Base-by-base conservation (phyloP, 129 eudicot species). In the Tanacetum coccineum region DNA sequence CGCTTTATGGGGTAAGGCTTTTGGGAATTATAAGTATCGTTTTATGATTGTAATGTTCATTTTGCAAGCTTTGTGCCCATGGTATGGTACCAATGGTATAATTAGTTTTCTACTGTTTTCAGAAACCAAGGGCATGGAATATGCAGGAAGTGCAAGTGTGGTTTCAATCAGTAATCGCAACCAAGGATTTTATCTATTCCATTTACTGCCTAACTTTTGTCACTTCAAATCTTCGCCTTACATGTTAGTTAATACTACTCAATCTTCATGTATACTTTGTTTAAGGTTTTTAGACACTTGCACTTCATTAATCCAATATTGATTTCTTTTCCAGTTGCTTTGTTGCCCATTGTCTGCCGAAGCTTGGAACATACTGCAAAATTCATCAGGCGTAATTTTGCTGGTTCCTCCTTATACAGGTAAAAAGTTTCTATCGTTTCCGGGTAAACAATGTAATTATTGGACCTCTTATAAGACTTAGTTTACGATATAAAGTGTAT, bases 61-160 rank as follows among this genome's bases (percentile, higher is more conserved):
- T 18, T 36, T 36, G 42, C 42, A 36, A 30, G 9, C 25, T 21
- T 60, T 10, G 15, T 44, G 71, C 66, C 73, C 39, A 45, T 67
- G 12, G 9, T 62, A 47, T 67, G 59, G 15, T 66, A 52, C 2
- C 17, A 30, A 42, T 40, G 42, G 9, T 36, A 36, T 36, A 36
- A 10, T 1, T 63, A 14, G 14, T 68, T 22, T 68, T 50, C 75
- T 53, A 30, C 17, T 61, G 8, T 53, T 42, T 76, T 77, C 93
- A 94, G 99, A 89, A 77, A 87, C 99, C 99, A 10, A 76, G 95
- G 74, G 90, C 95, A 68, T 89, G 95, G 99, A 87, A 84, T 73
- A 32, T 94, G 85, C 95, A 86, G 69, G 97, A 90, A 49, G 70
- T 81, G 65, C 99, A 89, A 89, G 76, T 79, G 42, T 94, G 99